Percentiles rank a stretch among this genome's conserved stretches.
Evolutionary conservation across 108 stramenopile genomes (phyloP).

Genomic region (Nitzschia sp.): DNA sequence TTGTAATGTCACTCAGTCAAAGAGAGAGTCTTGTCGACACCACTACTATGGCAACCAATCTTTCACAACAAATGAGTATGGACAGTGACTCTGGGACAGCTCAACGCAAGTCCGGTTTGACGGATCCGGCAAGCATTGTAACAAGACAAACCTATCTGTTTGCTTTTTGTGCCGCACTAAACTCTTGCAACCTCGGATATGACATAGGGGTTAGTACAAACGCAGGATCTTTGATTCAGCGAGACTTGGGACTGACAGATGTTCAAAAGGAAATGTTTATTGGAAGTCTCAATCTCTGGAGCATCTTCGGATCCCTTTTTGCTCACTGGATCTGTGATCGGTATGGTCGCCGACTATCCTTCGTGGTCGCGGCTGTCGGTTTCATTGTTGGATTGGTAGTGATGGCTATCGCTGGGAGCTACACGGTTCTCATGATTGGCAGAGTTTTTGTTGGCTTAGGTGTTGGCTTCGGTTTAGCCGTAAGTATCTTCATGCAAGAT

Average conservation of each 20-base stretch:
- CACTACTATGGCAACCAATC: too few species aligned
- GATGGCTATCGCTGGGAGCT: slow-evolving; percentile 42
- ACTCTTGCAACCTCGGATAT: slow-evolving; percentile 77
- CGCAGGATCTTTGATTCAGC: slow-evolving; percentile 43
- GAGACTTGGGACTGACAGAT: slow-evolving; percentile 46
- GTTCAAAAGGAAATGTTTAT: slow-evolving; percentile 71
- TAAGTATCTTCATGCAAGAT: slow-evolving; percentile 13
- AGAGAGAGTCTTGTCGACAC: too few species aligned
- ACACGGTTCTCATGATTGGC: slow-evolving; percentile 69
- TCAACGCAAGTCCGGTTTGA: neutral
- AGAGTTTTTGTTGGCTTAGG: slow-evolving; percentile 79
- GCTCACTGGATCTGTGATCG: slow-evolving; percentile 60
- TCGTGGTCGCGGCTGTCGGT: slow-evolving; percentile 59
- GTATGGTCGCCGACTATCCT: slow-evolving; percentile 65
- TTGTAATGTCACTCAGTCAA: too few species aligned
- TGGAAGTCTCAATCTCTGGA: slow-evolving; percentile 68
- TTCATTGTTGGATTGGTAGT: slow-evolving; percentile 74
- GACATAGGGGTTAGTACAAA: slow-evolving; percentile 56
- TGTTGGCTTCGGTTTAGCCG: slow-evolving; percentile 80
- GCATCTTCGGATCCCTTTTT: slow-evolving; percentile 68
- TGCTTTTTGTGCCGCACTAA: slow-evolving; percentile 79
- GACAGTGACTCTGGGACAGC: too few species aligned
- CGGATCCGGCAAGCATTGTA: slow-evolving; percentile 1
- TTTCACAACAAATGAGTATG: too few species aligned
- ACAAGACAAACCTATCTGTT: slow-evolving; percentile 38